Percentiles rank a stretch among this genome's conserved stretches.
phyloP scores from a whole-genome alignment of 768 basidiomycete genomes.

The Leccinum subtestaceum region DNA sequence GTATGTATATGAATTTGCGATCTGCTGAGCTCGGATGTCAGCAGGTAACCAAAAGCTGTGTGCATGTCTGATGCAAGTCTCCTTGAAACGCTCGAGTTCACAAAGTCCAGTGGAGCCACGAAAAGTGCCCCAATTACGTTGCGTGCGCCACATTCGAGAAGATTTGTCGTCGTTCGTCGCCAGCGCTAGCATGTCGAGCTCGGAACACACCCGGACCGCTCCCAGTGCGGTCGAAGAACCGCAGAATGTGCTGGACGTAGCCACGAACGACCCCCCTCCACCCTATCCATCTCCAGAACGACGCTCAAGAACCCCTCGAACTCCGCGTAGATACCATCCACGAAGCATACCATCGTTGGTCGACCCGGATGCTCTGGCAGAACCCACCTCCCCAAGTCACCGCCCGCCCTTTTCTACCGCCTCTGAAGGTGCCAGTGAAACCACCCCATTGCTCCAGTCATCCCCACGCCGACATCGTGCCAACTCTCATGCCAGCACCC shows the following conservation, averaged over 20 bases:
- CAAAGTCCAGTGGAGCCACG: neutral
- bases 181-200: slow-evolving; percentile 10
- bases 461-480: slow-evolving; percentile 46
- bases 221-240: neutral
- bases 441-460: slow-evolving; percentile 46
- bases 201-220: neutral
- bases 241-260: slow-evolving; percentile 7
- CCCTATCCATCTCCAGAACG: slow-evolving; percentile 60
- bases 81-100: neutral
- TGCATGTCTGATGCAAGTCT: neutral
- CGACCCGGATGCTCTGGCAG: slow-evolving; percentile 38
- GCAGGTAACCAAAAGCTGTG: neutral
- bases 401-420: slow-evolving; percentile 23
- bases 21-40: neutral
- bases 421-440: slow-evolving; percentile 40
- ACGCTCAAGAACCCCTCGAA: slow-evolving; percentile 36
- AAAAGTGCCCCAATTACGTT: neutral
- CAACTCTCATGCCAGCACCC: slow-evolving; percentile 54
- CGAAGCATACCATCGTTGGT: slow-evolving; percentile 31
- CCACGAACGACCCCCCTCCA: slow-evolving; percentile 58
- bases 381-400: slow-evolving; percentile 19
- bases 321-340: slow-evolving; percentile 29
- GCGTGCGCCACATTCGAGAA: slow-evolving; percentile 3
- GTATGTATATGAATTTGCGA: neutral
- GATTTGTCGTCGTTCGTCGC: neutral